These are phyloP conservation scores for Wallacemonas rigidus DNA, from an alignment of 208 protist species.

Conservation along the genomic window DNA sequence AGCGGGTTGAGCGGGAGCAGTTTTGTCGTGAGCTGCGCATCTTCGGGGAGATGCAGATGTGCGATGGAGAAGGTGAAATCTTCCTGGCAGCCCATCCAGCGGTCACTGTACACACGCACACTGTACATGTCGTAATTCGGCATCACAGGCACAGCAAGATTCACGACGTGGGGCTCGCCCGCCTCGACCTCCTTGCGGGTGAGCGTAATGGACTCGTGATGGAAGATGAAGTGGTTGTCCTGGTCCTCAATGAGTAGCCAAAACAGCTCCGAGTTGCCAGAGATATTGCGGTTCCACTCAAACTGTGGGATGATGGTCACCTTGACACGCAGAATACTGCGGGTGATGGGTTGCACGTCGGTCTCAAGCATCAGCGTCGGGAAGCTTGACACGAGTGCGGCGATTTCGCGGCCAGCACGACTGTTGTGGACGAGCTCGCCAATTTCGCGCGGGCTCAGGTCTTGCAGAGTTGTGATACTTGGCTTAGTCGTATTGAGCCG, in stretches of 20 bases:
- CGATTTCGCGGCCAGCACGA: constrained; percentile 81
- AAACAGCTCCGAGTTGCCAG: constrained; percentile 93
- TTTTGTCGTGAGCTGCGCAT: constrained; percentile 92
- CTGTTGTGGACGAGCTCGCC: constrained; percentile 88
- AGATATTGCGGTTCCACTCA: constrained; percentile 93
- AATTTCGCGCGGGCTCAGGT: constrained; percentile 81
- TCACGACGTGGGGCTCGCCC: constrained; percentile 82
- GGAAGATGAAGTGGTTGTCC: constrained; percentile 95
- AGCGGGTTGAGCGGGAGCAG: constrained; percentile 96
- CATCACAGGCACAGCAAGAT: constrained; percentile 96
- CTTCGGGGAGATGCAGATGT: constrained; percentile 95
- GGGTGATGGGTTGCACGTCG: constrained; percentile 97
- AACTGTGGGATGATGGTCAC: constrained; percentile 92
- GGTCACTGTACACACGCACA: constrained; percentile 94
- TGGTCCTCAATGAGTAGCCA: constrained; percentile 98
- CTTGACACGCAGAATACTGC: constrained; percentile 94
- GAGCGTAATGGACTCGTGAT: constrained; percentile 78
- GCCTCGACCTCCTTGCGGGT: constrained; percentile 86
- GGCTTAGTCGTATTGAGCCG: constrained; percentile 77
- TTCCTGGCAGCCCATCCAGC: constrained; percentile 93
- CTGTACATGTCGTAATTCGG: constrained; percentile 98
- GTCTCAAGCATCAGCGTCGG: constrained; percentile 89
- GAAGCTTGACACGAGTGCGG: constrained; percentile 84
- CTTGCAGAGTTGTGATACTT: constrained; percentile 79
- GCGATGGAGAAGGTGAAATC: constrained; percentile 93